Conservation (phyloP, 176 grass and related monocot genomes). For the Carex kokanica region DNA sequence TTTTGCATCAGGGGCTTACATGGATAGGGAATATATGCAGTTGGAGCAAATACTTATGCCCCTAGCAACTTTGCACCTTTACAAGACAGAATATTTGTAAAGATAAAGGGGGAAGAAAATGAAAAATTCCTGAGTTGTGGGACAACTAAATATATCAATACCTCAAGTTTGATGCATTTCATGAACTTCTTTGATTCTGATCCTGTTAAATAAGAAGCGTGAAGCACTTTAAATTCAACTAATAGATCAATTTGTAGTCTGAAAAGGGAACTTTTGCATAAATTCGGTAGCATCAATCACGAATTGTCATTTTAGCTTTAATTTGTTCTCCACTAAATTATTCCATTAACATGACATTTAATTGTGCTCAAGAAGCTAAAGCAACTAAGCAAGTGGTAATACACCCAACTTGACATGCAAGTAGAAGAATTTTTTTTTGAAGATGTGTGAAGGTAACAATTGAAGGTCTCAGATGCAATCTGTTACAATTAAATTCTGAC, state of each 20-base stretch:
- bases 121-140: conserved; percentile 19
- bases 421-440: neutral
- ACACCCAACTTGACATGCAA: conserved; percentile 1
- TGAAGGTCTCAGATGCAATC: conserved; percentile 5
- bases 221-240: neutral
- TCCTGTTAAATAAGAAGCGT: conserved; percentile 22
- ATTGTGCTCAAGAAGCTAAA: conserved; percentile 24
- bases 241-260: neutral
- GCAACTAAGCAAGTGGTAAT: conserved; percentile 5
- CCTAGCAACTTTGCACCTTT: conserved; percentile 17
- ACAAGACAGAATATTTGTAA: conserved; percentile 23
- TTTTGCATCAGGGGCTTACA: neutral
- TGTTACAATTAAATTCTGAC: conserved; percentile 1
- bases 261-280: conserved; percentile 10
- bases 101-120: conserved; percentile 2
- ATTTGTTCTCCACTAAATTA: conserved; percentile 28
- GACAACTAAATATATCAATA: conserved; percentile 9
- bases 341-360: conserved; percentile 32
- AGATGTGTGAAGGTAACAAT: neutral
- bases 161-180: conserved; percentile 21
- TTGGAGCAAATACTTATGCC: neutral
- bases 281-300: conserved; percentile 15
- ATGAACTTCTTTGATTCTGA: conserved; percentile 11
- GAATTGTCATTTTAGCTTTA: conserved; percentile 10
- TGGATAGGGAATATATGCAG: conserved; percentile 16